Evolutionary conservation across 2,329 filamentous ascomycete species (phyloP), one percentile per base, ranked within the genome.

Genomic region (Didymella pomorum): DNA sequence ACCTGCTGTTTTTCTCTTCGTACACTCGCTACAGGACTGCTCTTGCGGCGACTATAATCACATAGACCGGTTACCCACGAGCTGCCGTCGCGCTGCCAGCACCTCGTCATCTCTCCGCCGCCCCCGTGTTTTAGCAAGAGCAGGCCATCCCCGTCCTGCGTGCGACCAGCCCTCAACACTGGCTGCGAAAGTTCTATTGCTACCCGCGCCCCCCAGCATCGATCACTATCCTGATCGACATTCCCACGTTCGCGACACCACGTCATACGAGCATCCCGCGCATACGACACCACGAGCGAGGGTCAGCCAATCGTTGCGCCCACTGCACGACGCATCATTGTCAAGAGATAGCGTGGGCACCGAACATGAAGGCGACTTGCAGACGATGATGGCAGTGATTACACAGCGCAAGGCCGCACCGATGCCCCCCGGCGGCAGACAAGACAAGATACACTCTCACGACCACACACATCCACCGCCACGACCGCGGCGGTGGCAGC

Each of bases 381-480:
- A 43, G 49, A 53, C 46, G 50, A 70, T 69, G 44, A 76, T 69
- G 71, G 65, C 64, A 63, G 56, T 66, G 53, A 68, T 58, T 46
- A 67, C 48, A 57, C 65, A 45, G 67, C 52, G 37, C 58, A 48
- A 28, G 21, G 52, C 43, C 52, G 44, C 48, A 16, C 44, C 31
- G n/a, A 50, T 49, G 61, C 52, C 56, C 28, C 64, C 44, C 20
- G 50, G 48, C 37, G 21, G 42, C 58, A 60, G 61, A 50, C 65
- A 52, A 45, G 63, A 58, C 60, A 63, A 68, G 20, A 58, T 72
- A 18, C 72, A 71, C 42, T 62, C 68, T 12, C 56, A 71, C 35
- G 65, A 73, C 50, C 71, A 68, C 49, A 64, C 68, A 64, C 71
- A 59, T 50, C 67, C 67, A 45, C 72, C 69, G n/a, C 73, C 72